A percentile compares a stretch with the other conserved stretches of the same genome.
Evolutionary conservation across 441 rosid species (phyloP).

Genomic region (Jatropha podagrica): DNA sequence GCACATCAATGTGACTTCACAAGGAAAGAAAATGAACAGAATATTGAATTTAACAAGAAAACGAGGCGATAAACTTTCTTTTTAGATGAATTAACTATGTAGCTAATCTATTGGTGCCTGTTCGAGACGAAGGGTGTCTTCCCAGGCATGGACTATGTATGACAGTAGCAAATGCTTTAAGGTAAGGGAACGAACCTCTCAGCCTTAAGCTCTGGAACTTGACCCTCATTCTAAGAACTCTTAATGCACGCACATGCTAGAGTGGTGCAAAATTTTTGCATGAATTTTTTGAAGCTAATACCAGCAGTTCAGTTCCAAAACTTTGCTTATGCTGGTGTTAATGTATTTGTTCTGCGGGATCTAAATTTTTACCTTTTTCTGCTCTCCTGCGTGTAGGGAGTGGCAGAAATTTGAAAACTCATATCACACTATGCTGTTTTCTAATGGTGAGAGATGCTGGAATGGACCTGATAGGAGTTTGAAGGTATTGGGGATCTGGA

Average conservation of each 20-base stretch:
- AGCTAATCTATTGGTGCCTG: not conserved
- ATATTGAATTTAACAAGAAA: not conserved
- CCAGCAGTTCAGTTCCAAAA: not conserved
- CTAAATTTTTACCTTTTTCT: not conserved
- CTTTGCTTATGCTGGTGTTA: not conserved
- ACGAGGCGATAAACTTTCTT: not conserved
- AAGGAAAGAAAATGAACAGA: not conserved
- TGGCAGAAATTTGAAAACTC: slow-evolving; percentile 89
- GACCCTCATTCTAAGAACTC: not conserved
- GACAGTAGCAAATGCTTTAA: not conserved
- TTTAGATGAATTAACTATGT: not conserved
- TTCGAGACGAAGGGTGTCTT: not conserved
- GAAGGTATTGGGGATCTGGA: slow-evolving; percentile 40
- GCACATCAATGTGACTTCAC: not conserved
- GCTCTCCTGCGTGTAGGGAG: slow-evolving; percentile 40
- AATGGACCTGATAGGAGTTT: slow-evolving; percentile 91
- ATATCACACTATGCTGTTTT: slow-evolving; percentile 60
- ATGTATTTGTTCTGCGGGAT: not conserved
- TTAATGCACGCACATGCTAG: not conserved
- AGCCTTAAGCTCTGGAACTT: not conserved
- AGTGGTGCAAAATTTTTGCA: not conserved
- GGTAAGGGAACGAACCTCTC: slow-evolving; percentile 5
- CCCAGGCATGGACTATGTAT: not conserved
- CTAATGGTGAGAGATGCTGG: slow-evolving; percentile 88
- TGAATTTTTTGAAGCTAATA: not conserved